phyloP scores from a whole-genome alignment of 176 grass and related monocot genomes.

The Triticum aestivum region IWGSC_CS_RefSeq_v2.1 NC_057803.1:42722110-42722609 shows the following conservation, averaged over 20 bases:
- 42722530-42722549: slow-evolving; percentile 32
- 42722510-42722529: neutral
- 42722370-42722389: neutral
- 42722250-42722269: neutral
- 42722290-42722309: neutral
- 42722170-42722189: too few relatives aligned
- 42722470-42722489: neutral
- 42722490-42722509: slow-evolving; percentile 28
- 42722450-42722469: neutral
- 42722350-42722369: too few relatives aligned
- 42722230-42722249: neutral
- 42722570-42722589: slow-evolving; percentile 3
- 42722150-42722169: too few relatives aligned
- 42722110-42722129: too few relatives aligned
- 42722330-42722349: neutral
- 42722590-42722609: slow-evolving; percentile 18
- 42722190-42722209: too few relatives aligned
- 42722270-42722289: too few relatives aligned
- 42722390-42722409: neutral
- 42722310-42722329: neutral
- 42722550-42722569: slow-evolving; percentile 38
- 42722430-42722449: slow-evolving; percentile 7
- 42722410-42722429: neutral
- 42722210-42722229: too few relatives aligned
- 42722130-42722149: too few relatives aligned